Base-by-base conservation (phyloP, 192 early-diverging fungal genomes). In the Podochytrium sp. region DNA sequence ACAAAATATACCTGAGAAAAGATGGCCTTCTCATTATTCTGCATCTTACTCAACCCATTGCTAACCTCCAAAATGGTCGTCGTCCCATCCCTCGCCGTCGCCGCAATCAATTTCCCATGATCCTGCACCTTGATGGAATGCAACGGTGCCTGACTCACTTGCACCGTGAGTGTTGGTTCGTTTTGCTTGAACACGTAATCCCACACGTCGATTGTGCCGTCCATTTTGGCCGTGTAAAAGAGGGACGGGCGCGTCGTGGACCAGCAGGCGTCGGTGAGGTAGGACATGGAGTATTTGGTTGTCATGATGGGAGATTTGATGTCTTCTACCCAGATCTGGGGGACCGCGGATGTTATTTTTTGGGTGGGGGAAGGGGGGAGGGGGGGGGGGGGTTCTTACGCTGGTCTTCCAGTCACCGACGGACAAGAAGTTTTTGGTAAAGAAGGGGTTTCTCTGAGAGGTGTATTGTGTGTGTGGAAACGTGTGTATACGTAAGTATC, bases 381-480 rank as follows among this genome's bases (percentile, higher is more conserved):
- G n/a, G n/a, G 37, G 30, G 32, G 25, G 30, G 3, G 4, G 27
- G 16, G 20, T 14, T 32, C 65, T 32, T 77, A 78, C 75, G 84
- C 82, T 83, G 5, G 85, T 82, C 41, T 79, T 81, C 87, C 87
- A 89, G 62, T 89, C 87, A 35, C 87, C 87, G 42, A 86, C 78
- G 3, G 86, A 85, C 33, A 89, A 61, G 63, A 89, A 89, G 73
- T 88, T 88, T 75, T 89, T 89, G 43, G 81, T 71, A 69, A 89
- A 89, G 74, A 89, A 89, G 27, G 87, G 86, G 74, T 89, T 89
- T 12, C 87, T 64, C 83, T 89, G 60, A 16, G n/a, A n/a, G n/a
- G n/a, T n/a, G n/a, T n/a, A n/a, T n/a, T n/a, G n/a, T n/a, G n/a
- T n/a, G n/a, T n/a, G n/a, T n/a, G n/a, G n/a, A n/a, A n/a, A n/a